Evolutionary conservation across 345 rosid species (phyloP).

Genomic region (Brassica rapa): DNA sequence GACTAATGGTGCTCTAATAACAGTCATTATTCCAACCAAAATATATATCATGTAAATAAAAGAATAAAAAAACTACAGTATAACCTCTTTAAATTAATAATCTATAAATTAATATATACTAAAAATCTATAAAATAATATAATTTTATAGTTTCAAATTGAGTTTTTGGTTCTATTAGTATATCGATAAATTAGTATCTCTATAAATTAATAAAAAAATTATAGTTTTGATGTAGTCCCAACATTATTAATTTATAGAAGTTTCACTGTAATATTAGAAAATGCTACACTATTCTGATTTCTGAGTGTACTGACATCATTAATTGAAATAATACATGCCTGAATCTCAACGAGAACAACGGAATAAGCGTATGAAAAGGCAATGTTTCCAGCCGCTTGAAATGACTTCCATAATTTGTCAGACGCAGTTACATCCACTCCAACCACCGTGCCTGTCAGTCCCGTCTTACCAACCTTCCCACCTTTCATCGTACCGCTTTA

Average conservation of each 20-base stretch:
- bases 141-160: too few species aligned
- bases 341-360: slow-evolving; percentile 74
- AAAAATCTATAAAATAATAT: too few species aligned
- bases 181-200: too few species aligned
- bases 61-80: not conserved
- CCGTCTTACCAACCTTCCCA: slow-evolving; percentile 49
- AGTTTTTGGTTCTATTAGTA: too few species aligned
- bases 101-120: too few species aligned
- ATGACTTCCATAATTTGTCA: slow-evolving; percentile 71
- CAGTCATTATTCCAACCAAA: not conserved
- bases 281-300: not conserved
- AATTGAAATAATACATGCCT: slow-evolving; percentile 41
- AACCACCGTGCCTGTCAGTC: slow-evolving; percentile 54
- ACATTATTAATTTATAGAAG: too few species aligned
- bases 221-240: too few species aligned
- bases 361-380: slow-evolving; percentile 86
- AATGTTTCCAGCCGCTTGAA: slow-evolving; percentile 80
- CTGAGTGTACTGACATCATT: not conserved
- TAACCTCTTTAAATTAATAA: too few species aligned
- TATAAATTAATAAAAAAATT: too few species aligned
- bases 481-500: slow-evolving; percentile 31
- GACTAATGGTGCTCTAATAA: not conserved
- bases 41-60: not conserved
- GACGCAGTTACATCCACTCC: slow-evolving; percentile 72
- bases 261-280: not conserved